Base-by-base conservation (phyloP, 1,139 yeast species). In the Scheffersomyces cryptocercus region DNA sequence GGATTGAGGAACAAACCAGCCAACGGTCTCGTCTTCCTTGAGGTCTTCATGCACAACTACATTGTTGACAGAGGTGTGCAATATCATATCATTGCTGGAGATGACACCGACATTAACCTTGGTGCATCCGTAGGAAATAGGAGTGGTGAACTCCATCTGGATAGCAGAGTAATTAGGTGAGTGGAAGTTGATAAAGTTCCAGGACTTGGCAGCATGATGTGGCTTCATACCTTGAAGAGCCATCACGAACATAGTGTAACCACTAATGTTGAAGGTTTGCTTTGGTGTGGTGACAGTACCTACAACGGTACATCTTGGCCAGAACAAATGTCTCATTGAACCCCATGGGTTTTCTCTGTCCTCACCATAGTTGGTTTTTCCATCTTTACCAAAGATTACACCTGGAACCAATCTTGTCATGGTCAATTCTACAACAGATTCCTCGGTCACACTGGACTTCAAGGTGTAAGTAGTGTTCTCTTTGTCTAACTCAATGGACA, bases 211-310 rank as follows among this genome's bases (percentile, higher is more conserved):
- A 30, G 97, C 97, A 67, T 93, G 99, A 66, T 93, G 98, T 11
- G 99, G 99, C 68, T 93, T 93, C 98, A 93, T 91, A 49, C 98
- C 98, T 72, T 93, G 99, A 55, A 90, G 70, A n/a, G 99, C 99
- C 95, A 88, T 86, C 40, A 93, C 96, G 63, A 84, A 90, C 96
- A 91, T 86, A 44, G 89, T 82, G 44, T 59, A 70, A 36, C 88
- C 89, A 32, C 78, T 72, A 42, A 81, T 64, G 16, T 67, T 67
- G 43, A 59, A 47, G 45, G 57, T 53, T 43, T 56, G 54, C 15
- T 52, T 42, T 30, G 61, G 60, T 39, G 67, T 64, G 48, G 64
- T 67, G 48, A 93, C 68, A 28, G 80, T 73, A 55, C 99, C 99
- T 16, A 59, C 59, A 37, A 82, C 85, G 12, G 67, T 51, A 64